Base-by-base conservation (phyloP, 2,329 filamentous ascomycete species). In the Bipolaris oryzae region DNA sequence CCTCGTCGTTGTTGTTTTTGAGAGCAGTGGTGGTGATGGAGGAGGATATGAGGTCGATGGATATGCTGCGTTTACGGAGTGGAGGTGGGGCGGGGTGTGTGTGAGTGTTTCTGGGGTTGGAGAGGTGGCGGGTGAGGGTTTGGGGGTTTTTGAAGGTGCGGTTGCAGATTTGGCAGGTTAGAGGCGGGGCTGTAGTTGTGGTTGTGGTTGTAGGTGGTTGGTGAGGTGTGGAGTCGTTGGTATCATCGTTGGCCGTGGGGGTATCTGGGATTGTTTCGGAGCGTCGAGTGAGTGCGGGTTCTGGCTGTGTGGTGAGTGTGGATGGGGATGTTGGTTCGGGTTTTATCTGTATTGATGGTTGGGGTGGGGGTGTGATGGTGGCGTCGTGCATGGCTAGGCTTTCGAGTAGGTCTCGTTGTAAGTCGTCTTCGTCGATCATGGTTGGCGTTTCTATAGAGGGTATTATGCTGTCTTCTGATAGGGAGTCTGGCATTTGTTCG, bases 361-460 rank as follows among this genome's bases (percentile, higher is more conserved):
- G 47, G 16, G 33, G 42, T 28, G 53, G 50, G 31, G 20, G 44
- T 18, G 50, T 57, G 23, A 42, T 15, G 53, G 50, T 37, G 15
- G 31, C 23, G 2, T 43, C 43, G 4, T 38, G 37, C 37, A 46
- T 35, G 15, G 57, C 57, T 18, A 57, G 43, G 35, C 55, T 58
- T 34, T 61, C 58, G 4, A 53, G 55, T 28, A 58, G 23, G 39
- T 43, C 55, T 50, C 53, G 53, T 34, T 63, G 64, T 16, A 66
- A 52, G 11, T 55, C 49, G 11, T 63, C 62, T 49, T 65, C 61
- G 9, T 67, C 51, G 16, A 60, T 50, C 7, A 63, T 51, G 6
- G 53, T 58, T 7, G 55, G 43, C 31, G 45, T 51, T 48, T 72
- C 70, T 21, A 72, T 66, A 1, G 69, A 71, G 1, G 66, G 67